A percentile compares a stretch with the other conserved stretches of the same genome.
phyloP scores from a whole-genome alignment of 1,284 basidiomycete species.

The Ustilago curta region DNA sequence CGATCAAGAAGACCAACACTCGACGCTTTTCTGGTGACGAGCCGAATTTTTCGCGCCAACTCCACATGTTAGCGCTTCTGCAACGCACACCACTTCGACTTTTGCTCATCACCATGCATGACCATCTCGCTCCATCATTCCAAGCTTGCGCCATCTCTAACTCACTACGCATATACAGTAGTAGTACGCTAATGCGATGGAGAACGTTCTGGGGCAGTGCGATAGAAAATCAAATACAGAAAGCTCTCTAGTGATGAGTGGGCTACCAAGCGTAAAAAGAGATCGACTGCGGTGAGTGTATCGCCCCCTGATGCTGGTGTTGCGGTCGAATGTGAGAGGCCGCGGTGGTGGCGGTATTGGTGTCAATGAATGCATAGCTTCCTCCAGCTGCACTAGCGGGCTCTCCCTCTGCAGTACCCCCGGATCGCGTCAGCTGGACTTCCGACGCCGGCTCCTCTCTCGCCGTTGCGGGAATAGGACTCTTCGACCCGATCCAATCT shows the following conservation, averaged over 20 bases:
- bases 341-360: background rate
- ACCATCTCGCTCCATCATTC: background rate
- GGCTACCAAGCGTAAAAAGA: conserved; percentile 46
- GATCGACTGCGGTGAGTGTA: conserved; percentile 20
- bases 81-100: background rate
- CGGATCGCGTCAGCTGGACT: conserved; percentile 11
- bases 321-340: background rate
- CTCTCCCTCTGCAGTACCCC: background rate
- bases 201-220: too few species aligned
- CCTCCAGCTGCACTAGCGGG: background rate
- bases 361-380: conserved; percentile 22
- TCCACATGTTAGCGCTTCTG: conserved; percentile 15
- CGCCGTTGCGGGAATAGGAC: conserved; percentile 11
- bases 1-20: conserved; percentile 17
- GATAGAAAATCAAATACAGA: too few species aligned
- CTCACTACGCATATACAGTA: too few species aligned
- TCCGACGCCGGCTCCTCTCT: background rate
- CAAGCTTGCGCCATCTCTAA: background rate
- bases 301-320: conserved; percentile 4
- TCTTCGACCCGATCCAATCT: conserved; percentile 31
- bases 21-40: background rate
- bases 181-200: background rate
- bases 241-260: background rate
- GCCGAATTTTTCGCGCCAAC: background rate
- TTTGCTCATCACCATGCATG: conserved; percentile 4